A percentile compares a stretch with the other conserved stretches of the same genome.
phyloP scores from a whole-genome alignment of 2,329 filamentous ascomycete species.

The Dendryphion nanum region DNA sequence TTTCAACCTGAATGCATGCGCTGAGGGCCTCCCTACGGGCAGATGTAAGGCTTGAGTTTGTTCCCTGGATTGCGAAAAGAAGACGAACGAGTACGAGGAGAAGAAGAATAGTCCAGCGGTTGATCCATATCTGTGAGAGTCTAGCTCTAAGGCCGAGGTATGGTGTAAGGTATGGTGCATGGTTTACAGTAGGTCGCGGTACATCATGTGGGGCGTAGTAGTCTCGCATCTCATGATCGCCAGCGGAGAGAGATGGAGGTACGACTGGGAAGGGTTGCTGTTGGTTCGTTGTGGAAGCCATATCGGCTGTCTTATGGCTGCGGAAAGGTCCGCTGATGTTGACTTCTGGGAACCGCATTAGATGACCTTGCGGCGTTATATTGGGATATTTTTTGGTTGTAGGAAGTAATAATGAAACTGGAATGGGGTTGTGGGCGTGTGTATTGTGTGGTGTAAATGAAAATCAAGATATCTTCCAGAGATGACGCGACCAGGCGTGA shows the following conservation, averaged over 20 bases:
- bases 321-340: no score
- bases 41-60: conserved; percentile 71
- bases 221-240: conserved; percentile 61
- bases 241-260: conserved; percentile 60
- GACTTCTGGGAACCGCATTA: conserved; percentile 34
- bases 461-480: conserved; percentile 29
- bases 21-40: conserved; percentile 81
- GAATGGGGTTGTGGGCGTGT: neutral
- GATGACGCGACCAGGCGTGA: conserved; percentile 15
- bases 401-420: conserved; percentile 4
- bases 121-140: conserved; percentile 95
- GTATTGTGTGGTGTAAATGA: conserved; percentile 1
- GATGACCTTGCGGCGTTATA: conserved; percentile 17
- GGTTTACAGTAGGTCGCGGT: conserved; percentile 59
- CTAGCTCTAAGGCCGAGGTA: conserved; percentile 88
- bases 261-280: conserved; percentile 55
- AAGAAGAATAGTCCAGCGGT: conserved; percentile 91
- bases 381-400: no score
- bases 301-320: conserved; percentile 29
- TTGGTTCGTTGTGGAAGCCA: conserved; percentile 53
- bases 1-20: conserved; percentile 89
- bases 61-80: conserved; percentile 69
- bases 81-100: conserved; percentile 80
- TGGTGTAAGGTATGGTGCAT: conserved; percentile 73
- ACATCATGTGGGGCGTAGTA: conserved; percentile 56